These are phyloP conservation scores for Colletotrichum sp. DNA, from an alignment of 2,329 filamentous ascomycete genomes.

Conservation along the genomic window DNA sequence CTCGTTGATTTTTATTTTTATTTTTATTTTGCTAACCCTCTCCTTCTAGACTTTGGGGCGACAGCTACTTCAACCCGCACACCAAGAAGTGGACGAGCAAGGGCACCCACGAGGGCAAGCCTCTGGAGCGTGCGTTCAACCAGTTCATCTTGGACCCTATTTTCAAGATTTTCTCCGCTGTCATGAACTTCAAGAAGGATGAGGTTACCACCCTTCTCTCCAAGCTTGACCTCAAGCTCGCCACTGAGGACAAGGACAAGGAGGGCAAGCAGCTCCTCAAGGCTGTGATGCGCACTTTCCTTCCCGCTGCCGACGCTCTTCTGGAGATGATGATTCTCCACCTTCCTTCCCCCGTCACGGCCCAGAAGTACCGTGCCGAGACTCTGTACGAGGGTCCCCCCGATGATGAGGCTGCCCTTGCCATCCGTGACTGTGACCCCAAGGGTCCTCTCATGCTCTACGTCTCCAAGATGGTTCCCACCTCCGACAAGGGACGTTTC, in stretches of 20 bases:
- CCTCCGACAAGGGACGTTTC: constrained; percentile 99
- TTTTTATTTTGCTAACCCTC: constrained; percentile 22
- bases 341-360: constrained; percentile 92
- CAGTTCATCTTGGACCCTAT: constrained; percentile 99
- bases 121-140: constrained; percentile 98
- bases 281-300: constrained; percentile 98
- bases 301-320: constrained; percentile 96
- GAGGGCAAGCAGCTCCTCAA: constrained; percentile 98
- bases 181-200: constrained; percentile 99
- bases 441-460: constrained; percentile 99
- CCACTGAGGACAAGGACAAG: constrained; percentile 84
- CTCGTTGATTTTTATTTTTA: not conserved
- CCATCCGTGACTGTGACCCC: constrained; percentile 98
- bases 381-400: constrained; percentile 97
- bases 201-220: constrained; percentile 82
- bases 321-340: constrained; percentile 99
- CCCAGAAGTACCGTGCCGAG: constrained; percentile 97
- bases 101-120: constrained; percentile 82
- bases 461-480: constrained; percentile 99
- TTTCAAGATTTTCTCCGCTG: constrained; percentile 95
- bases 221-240: constrained; percentile 96
- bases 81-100: constrained; percentile 99
- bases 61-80: constrained; percentile 99
- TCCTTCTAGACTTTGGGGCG: constrained; percentile 64
- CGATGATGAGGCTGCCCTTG: constrained; percentile 91